Evolutionary conservation across 495 filamentous ascomycete species (phyloP), one percentile per base, ranked within the genome.

Genomic region (Staphylotrichum tortipilum): DNA sequence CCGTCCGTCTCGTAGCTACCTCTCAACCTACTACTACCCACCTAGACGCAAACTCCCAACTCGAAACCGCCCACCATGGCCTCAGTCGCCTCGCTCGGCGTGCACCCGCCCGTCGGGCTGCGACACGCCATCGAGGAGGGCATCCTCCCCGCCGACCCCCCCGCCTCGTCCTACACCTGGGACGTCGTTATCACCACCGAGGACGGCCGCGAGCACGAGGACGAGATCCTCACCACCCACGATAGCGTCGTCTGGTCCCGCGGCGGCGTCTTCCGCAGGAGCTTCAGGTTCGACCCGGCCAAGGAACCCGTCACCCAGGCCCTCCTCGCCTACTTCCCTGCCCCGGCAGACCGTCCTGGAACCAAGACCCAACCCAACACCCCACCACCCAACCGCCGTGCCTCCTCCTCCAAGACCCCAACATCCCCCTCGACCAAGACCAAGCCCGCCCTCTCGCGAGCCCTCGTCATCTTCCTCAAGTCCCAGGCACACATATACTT

Each of bases 401-500:
- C n/a, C n/a, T n/a, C n/a, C n/a, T n/a, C n/a, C n/a, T n/a, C n/a
- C n/a, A n/a, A n/a, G n/a, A n/a, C 35, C 1, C 21, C 7, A 54
- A 55, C 19, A 55, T 47, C 14, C 45, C 52, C 21, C 39, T 42
- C 48, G 59, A 46, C 47, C n/a, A n/a, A n/a, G n/a, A n/a, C n/a
- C n/a, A 55, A 46, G 9, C 52, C 52, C 3, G 21, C 48, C 34
- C 60, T 82, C 56, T 69, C 81, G 63, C 76, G 84, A 57, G 85
- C 92, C 22, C 69, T 99, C 43, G 89, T 97, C 6, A 83, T 97
- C 33, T 84, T 96, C 54, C 78, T 99, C 50, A 92, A 89, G 64
- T 86, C 86, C 4, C 91, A 96, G 60, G 89, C 88, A 21, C 92
- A 95, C 60, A 79, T 97, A 57, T 94, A 86, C 72, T 94, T 91